phyloP scores from a whole-genome alignment of 2,329 filamentous ascomycete species.

The Kalmusia sp. region DNA sequence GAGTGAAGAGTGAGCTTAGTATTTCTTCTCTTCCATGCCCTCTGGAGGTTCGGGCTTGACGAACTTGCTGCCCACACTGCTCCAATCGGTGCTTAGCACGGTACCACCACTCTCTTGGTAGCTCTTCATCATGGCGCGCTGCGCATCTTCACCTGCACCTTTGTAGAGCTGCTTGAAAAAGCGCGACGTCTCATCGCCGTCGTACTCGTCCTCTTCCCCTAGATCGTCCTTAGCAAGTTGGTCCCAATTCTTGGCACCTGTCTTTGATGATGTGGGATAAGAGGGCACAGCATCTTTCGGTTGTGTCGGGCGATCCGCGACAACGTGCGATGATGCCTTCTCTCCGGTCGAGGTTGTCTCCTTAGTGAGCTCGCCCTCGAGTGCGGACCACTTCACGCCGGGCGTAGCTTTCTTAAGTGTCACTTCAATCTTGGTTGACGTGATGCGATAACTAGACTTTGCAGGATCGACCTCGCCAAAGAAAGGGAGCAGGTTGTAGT shows the following conservation, averaged over 20 bases:
- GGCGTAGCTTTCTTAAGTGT: conserved; percentile 70
- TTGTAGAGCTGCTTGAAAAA: conserved; percentile 95
- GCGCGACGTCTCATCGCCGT: conserved; percentile 70
- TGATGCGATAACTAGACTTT: conserved; percentile 68
- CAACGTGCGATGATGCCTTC: conserved; percentile 20
- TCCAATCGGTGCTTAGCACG: conserved; percentile 89
- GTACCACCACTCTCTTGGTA: conserved; percentile 95
- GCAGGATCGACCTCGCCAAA: conserved; percentile 69
- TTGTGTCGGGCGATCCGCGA: conserved; percentile 22
- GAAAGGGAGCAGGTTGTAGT: conserved; percentile 70
- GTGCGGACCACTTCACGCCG: conserved; percentile 71
- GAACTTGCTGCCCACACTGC: conserved; percentile 73
- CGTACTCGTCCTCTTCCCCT: conserved; percentile 61
- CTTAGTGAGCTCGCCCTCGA: conserved; percentile 54
- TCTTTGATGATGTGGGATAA: conserved; percentile 87
- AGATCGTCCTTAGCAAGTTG: conserved; percentile 66
- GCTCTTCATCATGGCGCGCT: conserved; percentile 97
- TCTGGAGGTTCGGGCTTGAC: conserved; percentile 79
- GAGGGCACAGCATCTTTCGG: conserved; percentile 55
- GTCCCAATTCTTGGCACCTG: conserved; percentile 92
- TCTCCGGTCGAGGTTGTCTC: conserved; percentile 11
- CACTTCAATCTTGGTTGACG: conserved; percentile 82
- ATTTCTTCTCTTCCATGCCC: conserved; percentile 79
- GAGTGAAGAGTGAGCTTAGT: conserved; percentile 8
- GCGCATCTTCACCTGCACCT: conserved; percentile 76